These are phyloP conservation scores for Aspergillus sp. DNA, from an alignment of 2,329 filamentous ascomycete genomes.

Conservation along the genomic window DNA sequence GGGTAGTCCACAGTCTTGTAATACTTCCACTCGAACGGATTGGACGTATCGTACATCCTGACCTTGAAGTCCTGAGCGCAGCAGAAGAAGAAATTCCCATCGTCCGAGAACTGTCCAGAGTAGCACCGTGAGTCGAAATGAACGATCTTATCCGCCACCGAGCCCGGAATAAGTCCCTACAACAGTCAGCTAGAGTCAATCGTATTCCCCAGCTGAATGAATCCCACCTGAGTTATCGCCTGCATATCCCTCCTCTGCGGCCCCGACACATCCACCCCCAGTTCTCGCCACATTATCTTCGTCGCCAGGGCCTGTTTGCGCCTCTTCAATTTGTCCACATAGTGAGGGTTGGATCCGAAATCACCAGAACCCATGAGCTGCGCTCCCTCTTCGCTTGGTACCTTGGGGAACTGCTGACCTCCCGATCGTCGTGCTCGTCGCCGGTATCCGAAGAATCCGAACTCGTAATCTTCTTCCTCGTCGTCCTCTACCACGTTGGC, in stretches of 20 bases:
- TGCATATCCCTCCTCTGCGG: constrained; percentile 63
- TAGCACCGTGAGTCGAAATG: constrained; percentile 86
- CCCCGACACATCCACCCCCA: constrained; percentile 66
- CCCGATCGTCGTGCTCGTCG: constrained; percentile 48
- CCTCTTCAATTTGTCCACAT: constrained; percentile 53
- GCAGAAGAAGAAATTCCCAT: constrained; percentile 95
- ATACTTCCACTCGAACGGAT: constrained; percentile 92
- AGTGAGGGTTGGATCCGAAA: constrained; percentile 71
- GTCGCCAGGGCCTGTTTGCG: constrained; percentile 64
- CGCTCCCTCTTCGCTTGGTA: constrained; percentile 75
- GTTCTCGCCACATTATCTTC: constrained; percentile 76
- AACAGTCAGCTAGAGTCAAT: neutral
- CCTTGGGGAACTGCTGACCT: constrained; percentile 69
- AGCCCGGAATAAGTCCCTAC: constrained; percentile 74
- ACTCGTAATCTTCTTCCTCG: constrained; percentile 33
- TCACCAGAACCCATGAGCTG: constrained; percentile 79
- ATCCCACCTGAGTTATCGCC: constrained; percentile 67
- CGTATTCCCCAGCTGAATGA: too few relatives aligned
- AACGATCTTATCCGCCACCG: constrained; percentile 79
- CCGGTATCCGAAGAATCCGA: constrained; percentile 44
- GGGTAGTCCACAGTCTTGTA: constrained; percentile 89
- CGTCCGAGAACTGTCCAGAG: constrained; percentile 93
- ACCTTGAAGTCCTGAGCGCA: constrained; percentile 92
- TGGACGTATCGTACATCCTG: constrained; percentile 95
- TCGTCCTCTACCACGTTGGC: constrained; percentile 29